Evolutionary conservation across 805 yeast species (phyloP).

Genomic region (Candida coleopterorum): DNA sequence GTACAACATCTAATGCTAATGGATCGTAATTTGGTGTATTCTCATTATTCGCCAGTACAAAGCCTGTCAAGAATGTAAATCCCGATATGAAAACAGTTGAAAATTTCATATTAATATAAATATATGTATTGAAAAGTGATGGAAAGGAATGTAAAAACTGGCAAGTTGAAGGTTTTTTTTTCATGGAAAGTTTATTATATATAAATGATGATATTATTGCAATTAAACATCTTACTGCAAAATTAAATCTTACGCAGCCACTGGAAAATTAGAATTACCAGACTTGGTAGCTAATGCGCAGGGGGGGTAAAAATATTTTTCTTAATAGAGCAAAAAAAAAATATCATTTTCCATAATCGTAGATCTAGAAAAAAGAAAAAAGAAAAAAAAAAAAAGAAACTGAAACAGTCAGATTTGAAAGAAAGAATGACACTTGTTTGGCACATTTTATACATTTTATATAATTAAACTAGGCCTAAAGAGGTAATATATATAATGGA

Average conservation of each 20-base stretch:
- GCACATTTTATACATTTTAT: no score
- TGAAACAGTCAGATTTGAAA: neutral
- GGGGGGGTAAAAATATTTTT: neutral
- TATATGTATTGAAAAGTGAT: neutral
- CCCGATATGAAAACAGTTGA: conserved; percentile 12
- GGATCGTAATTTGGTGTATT: conserved; percentile 5
- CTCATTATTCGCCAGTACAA: conserved; percentile 5
- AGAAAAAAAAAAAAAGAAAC: neutral
- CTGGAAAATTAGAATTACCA: no score
- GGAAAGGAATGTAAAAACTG: neutral
- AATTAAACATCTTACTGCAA: no score
- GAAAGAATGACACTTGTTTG: no score
- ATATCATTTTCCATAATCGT: no score
- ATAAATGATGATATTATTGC: neutral
- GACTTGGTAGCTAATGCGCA: conserved; percentile 1
- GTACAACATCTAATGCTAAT: conserved; percentile 5
- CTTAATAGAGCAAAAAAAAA: neutral
- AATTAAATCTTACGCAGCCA: no score
- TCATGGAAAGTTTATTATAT: neutral
- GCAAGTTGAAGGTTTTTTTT: no score
- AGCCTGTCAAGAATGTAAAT: conserved; percentile 10
- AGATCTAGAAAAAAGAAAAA: neutral
- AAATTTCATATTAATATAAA: conserved; percentile 11
- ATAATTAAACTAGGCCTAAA: no score
- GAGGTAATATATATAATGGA: conserved; percentile 22